These are phyloP conservation scores for Yamadazyma dendronema DNA, from an alignment of 1,139 yeast species.

Conservation along the genomic window DNA sequence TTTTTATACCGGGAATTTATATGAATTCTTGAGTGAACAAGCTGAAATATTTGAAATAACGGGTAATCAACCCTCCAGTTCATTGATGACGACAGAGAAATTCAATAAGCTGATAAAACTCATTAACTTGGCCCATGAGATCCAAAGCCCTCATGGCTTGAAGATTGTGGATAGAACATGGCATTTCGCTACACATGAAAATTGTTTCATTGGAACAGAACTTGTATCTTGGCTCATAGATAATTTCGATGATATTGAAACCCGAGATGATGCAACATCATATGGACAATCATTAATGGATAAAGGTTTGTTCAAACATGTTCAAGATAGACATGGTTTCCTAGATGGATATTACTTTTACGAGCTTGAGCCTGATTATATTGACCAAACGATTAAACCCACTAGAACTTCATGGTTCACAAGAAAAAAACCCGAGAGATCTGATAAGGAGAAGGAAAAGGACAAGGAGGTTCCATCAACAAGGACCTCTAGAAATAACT, in stretches of 20 bases:
- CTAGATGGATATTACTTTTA: slow-evolving; percentile 93
- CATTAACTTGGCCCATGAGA: slow-evolving; percentile 55
- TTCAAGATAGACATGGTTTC: slow-evolving; percentile 77
- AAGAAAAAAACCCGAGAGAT: slow-evolving; percentile 21
- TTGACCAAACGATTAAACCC: slow-evolving; percentile 29
- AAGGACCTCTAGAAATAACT: slow-evolving; percentile 22
- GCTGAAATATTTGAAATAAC: slow-evolving; percentile 33
- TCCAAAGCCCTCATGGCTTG: slow-evolving; percentile 67
- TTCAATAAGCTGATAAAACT: slow-evolving; percentile 38
- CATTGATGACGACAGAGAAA: slow-evolving; percentile 35
- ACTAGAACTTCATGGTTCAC: slow-evolving; percentile 31
- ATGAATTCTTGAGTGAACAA: slow-evolving; percentile 53
- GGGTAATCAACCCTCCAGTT: slow-evolving; percentile 29
- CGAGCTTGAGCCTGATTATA: slow-evolving; percentile 60
- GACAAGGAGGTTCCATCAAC: slow-evolving; percentile 16
- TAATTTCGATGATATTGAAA: slow-evolving; percentile 73
- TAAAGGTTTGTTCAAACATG: slow-evolving; percentile 72
- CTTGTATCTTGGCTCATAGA: slow-evolving; percentile 82
- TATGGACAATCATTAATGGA: slow-evolving; percentile 80
- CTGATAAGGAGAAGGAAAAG: slow-evolving; percentile 10
- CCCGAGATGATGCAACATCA: slow-evolving; percentile 76
- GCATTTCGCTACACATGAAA: slow-evolving; percentile 80
- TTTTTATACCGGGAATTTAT: slow-evolving; percentile 85
- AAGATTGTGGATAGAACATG: slow-evolving; percentile 77
- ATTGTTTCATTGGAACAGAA: slow-evolving; percentile 84